phyloP scores from a whole-genome alignment of 2,329 filamentous ascomycete species.

The Madurella mycetomatis region DNA sequence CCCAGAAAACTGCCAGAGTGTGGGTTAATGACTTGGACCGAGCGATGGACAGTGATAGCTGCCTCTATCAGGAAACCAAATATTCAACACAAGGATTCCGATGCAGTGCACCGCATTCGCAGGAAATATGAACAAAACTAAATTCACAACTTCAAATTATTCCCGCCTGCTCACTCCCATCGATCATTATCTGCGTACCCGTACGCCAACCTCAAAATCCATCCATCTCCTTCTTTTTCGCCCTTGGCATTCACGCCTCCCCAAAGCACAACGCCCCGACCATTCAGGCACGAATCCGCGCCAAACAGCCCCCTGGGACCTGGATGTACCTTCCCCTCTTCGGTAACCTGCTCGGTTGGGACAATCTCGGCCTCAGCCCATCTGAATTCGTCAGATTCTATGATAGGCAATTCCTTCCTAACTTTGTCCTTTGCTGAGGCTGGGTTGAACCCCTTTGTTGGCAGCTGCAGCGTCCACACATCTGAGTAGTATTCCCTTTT shows the following conservation, averaged over 20 bases:
- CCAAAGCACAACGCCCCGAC: conserved; percentile 47
- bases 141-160: not conserved
- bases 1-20: too few relatives aligned
- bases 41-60: too few relatives aligned
- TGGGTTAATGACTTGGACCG: too few relatives aligned
- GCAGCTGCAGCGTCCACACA: conserved; percentile 51
- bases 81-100: too few relatives aligned
- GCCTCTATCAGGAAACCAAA: too few relatives aligned
- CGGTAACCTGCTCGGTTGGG: conserved; percentile 38
- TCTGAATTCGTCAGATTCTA: conserved; percentile 42
- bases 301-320: conserved; percentile 38
- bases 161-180: conserved; percentile 10
- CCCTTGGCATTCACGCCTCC: conserved; percentile 45
- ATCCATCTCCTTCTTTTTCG: conserved; percentile 37
- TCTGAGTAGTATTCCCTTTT: conserved; percentile 33
- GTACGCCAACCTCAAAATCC: conserved; percentile 32
- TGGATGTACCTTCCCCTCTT: conserved; percentile 38
- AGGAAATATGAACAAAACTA: too few relatives aligned
- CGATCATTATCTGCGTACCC: conserved; percentile 24
- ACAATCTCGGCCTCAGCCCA: conserved; percentile 49
- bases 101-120: too few relatives aligned
- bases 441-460: conserved; percentile 40
- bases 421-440: conserved; percentile 49
- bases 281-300: conserved; percentile 41
- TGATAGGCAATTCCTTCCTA: conserved; percentile 38